Conservation (phyloP, 2,329 filamentous ascomycete genomes). For the Xylaria multiplex region DNA sequence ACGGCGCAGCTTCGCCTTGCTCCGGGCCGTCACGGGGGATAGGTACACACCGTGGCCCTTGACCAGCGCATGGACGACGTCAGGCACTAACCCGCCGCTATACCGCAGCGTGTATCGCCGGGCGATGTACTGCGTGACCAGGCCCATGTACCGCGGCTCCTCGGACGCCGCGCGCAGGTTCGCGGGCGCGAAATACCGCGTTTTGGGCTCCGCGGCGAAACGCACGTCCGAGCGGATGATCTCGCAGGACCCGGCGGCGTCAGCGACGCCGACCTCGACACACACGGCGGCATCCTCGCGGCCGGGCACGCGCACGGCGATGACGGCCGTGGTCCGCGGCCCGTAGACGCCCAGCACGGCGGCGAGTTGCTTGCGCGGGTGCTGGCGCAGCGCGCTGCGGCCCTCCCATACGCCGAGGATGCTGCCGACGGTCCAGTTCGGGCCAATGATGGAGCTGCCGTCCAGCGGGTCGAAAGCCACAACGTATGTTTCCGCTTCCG, state of each 20-base stretch:
- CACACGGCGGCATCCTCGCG: slow-evolving; percentile 49
- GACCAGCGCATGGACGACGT: slow-evolving; percentile 67
- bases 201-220: slow-evolving; percentile 55
- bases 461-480: slow-evolving; percentile 72
- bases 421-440: slow-evolving; percentile 68
- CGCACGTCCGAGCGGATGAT: slow-evolving; percentile 56
- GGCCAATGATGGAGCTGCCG: slow-evolving; percentile 68
- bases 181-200: slow-evolving; percentile 70
- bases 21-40: slow-evolving; percentile 62
- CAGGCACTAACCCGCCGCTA: slow-evolving; percentile 69
- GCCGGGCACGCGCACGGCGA: slow-evolving; percentile 62
- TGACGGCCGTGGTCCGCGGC: slow-evolving; percentile 64
- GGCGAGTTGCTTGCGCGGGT: slow-evolving; percentile 58
- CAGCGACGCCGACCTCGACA: slow-evolving; percentile 61
- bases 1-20: slow-evolving; percentile 66
- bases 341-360: slow-evolving; percentile 65
- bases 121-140: slow-evolving; percentile 62
- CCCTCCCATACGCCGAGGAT: slow-evolving; percentile 70
- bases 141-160: slow-evolving; percentile 57
- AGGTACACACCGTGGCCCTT: slow-evolving; percentile 72
- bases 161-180: slow-evolving; percentile 68
- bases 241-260: slow-evolving; percentile 45
- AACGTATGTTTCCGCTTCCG: slow-evolving; percentile 55
- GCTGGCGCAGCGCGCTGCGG: slow-evolving; percentile 54
- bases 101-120: slow-evolving; percentile 69